Evolutionary conservation across 371 early-diverging fungal genomes (phyloP).

Genomic region (Phascolomyces articulosus): DNA sequence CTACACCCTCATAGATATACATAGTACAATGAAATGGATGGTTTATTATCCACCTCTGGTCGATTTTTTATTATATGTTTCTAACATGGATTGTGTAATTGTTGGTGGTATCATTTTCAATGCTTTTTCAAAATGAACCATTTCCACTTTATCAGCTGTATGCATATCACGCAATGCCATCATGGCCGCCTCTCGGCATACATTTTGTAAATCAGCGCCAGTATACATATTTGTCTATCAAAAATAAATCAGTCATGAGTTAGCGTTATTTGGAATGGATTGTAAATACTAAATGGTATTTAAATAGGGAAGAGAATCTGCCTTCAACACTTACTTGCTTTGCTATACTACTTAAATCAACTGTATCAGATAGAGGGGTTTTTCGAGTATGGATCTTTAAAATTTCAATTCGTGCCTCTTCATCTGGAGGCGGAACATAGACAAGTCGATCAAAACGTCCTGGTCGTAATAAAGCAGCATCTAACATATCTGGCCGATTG

Average conservation of each 20-base stretch:
- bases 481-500: slow-evolving; percentile 97
- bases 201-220: slow-evolving; percentile 96
- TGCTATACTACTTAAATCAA: slow-evolving; percentile 76
- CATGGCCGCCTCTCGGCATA: slow-evolving; percentile 97
- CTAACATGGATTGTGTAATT: slow-evolving; percentile 13
- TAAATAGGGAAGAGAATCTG: no score
- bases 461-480: slow-evolving; percentile 92
- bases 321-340: slow-evolving; percentile 36
- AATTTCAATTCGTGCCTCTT: slow-evolving; percentile 78
- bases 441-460: slow-evolving; percentile 95
- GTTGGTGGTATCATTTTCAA: slow-evolving; percentile 23
- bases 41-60: no score
- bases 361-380: slow-evolving; percentile 73
- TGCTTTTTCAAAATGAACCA: slow-evolving; percentile 21
- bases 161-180: slow-evolving; percentile 69
- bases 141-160: slow-evolving; percentile 46
- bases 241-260: no score
- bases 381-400: slow-evolving; percentile 81
- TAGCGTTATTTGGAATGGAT: no score
- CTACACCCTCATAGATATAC: no score
- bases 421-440: slow-evolving; percentile 94
- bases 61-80: slow-evolving; percentile 9
- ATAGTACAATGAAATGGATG: no score
- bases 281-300: no score
- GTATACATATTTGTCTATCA: slow-evolving; percentile 84